Evolutionary conservation across 805 yeast species (phyloP), one percentile per base, ranked within the genome.

Genomic region (Candida succiphila): DNA sequence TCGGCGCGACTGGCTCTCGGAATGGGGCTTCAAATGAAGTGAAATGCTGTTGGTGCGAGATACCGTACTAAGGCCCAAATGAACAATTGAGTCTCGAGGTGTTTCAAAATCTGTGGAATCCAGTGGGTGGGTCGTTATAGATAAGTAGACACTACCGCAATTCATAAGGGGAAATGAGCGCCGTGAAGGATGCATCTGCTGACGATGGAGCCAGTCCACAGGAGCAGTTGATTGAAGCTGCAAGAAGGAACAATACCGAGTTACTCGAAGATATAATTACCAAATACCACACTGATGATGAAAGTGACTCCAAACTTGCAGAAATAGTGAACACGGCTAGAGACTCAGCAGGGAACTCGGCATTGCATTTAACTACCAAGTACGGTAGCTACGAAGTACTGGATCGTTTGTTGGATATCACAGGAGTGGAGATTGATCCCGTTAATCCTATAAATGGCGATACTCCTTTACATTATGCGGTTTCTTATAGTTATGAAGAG

Each of bases 341-440:
- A 36, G 85, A 86, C 45, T 78, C 94, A 33, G 67, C 86, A 24
- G 88, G 87, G 7, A 83, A 85, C 61, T 62, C 87, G 1, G 73
- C 94, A 2, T 63, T 89, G 27, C 97, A 89, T 58, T 56, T 92
- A 23, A 82, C 94, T 24, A 81, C 92, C 26, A 68, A 68, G 38
- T 68, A 76, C 43, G 98, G 97, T 4, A 75, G 84, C 35, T 84
- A 79, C 70, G 96, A 87, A 47, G 82, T 82, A 24, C 63, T 92
- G 49, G 96, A 89, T 52, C 59, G 69, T 32, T 61, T 89, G 15
- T 64, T 89, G 38, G 96, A 89, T 54, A 78, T 80, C 35, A 94
- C 84, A 39, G 95, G 92, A 2, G 87, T 88, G 15, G 95, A 88
- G 44, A 77, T 88, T 21, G 95, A 92, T 54, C 92, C 95, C 1